These are phyloP conservation scores for Diaporthe capsici DNA, from an alignment of 2,329 filamentous ascomycete species.

Conservation along the genomic window DNA sequence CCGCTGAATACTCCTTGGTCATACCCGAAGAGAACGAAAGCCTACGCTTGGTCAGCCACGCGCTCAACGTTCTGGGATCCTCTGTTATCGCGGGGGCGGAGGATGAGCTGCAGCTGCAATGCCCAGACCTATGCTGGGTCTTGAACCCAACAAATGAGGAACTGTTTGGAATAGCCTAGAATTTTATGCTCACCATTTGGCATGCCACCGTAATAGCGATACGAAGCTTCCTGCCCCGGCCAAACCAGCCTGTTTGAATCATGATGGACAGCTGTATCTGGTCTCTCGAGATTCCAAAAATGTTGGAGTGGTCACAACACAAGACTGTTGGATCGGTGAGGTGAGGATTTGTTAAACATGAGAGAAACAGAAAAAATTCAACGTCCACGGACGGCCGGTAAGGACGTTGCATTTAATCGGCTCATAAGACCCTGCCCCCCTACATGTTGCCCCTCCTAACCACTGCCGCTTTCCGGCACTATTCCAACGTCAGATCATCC, in stretches of 20 bases:
- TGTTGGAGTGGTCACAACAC: not conserved
- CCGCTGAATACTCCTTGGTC: slow-evolving; percentile 65
- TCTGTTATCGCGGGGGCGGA: not conserved
- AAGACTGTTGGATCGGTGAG: not conserved
- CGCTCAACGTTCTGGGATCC: fast-evolving
- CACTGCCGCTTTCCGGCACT: not conserved
- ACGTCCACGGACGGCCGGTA: not conserved
- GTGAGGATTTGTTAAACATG: not conserved
- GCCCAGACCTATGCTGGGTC: not conserved
- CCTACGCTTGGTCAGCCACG: slow-evolving; percentile 21
- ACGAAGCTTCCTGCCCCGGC: slow-evolving; percentile 41
- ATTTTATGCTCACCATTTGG: slow-evolving; percentile 49
- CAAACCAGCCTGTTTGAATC: slow-evolving; percentile 40
- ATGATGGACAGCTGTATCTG: slow-evolving; percentile 4
- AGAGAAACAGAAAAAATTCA: not conserved
- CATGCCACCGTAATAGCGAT: slow-evolving; percentile 43
- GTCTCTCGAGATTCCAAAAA: not conserved
- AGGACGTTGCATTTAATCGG: not conserved
- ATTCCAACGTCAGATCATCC: slow-evolving; percentile 19
- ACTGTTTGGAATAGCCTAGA: not conserved
- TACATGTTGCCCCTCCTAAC: not conserved
- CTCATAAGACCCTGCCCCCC: not conserved
- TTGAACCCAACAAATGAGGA: not conserved
- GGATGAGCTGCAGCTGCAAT: not conserved
- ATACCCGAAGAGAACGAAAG: slow-evolving; percentile 57